Evolutionary conservation across 2,329 filamentous ascomycete species (phyloP).

Genomic region (Diaporthe citriasiana): DNA sequence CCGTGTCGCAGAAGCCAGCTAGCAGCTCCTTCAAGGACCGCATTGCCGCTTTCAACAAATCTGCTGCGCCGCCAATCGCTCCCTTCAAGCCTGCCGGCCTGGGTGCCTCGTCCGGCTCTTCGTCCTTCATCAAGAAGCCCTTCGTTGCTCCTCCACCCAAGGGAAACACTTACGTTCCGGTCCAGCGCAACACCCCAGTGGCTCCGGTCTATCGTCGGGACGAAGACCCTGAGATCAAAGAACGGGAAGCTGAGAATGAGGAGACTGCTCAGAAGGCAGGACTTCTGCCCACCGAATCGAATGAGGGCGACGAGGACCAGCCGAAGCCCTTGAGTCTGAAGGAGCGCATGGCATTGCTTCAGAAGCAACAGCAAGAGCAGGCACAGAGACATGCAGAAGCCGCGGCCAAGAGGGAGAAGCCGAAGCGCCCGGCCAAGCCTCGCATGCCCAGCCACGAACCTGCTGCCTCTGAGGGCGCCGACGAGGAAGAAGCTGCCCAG

Average conservation of each 20-base stretch:
- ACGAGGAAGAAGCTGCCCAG: conserved; percentile 53
- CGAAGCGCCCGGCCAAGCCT: conserved; percentile 79
- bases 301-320: conserved; percentile 78
- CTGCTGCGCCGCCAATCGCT: conserved; percentile 85
- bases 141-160: conserved; percentile 96
- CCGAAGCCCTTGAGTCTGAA: conserved; percentile 95
- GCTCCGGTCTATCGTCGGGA: conserved; percentile 87
- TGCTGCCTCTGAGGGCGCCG: conserved; percentile 46
- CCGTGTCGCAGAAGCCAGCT: conserved; percentile 79
- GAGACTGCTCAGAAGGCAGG: conserved; percentile 80
- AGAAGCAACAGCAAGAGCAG: conserved; percentile 94
- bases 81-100: conserved; percentile 86
- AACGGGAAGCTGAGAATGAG: conserved; percentile 74
- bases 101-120: conserved; percentile 62
- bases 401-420: conserved; percentile 86
- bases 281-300: conserved; percentile 61
- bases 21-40: conserved; percentile 90
- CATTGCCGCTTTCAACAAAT: conserved; percentile 96
- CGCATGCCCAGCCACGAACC: conserved; percentile 64
- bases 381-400: conserved; percentile 85
- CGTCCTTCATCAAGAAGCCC: conserved; percentile 92
- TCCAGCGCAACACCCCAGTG: conserved; percentile 77
- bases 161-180: conserved; percentile 89
- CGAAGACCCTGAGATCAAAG: conserved; percentile 82
- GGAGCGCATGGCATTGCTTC: conserved; percentile 92